Evolutionary conservation across 1,284 basidiomycete species (phyloP).

Genomic region (Takashimella tepidaria): DNA sequence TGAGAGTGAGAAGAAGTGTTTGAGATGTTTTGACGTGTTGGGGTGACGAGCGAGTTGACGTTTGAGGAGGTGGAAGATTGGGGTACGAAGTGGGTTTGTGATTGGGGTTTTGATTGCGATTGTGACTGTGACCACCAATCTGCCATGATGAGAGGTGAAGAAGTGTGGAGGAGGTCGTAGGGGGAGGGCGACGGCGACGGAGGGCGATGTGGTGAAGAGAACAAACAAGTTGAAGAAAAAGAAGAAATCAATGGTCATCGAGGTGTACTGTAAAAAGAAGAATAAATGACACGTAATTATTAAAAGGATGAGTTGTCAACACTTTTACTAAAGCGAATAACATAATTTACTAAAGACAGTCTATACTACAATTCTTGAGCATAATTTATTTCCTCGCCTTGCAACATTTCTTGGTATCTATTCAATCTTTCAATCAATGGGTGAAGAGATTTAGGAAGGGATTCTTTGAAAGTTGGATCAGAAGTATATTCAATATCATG

Average conservation of each 20-base stretch:
- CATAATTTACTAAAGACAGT: background rate
- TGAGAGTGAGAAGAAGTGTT: conserved; percentile 7
- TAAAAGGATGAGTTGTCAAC: no score
- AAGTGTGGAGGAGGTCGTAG: conserved; percentile 1
- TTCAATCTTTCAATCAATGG: conserved; percentile 62
- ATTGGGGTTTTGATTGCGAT: background rate
- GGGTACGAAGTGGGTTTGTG: background rate
- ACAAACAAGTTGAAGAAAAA: background rate
- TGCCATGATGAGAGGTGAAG: conserved; percentile 8
- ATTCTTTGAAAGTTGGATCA: conserved; percentile 54
- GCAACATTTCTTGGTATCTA: conserved; percentile 54
- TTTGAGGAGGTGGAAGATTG: background rate
- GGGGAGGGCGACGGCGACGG: no score
- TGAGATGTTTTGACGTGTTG: conserved; percentile 8
- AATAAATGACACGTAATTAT: no score
- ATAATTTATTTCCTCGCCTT: conserved; percentile 53
- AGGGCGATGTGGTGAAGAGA: background rate
- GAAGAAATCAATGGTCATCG: no score
- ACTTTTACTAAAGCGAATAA: no score
- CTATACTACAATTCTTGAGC: conserved; percentile 46
- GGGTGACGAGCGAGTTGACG: conserved; percentile 1
- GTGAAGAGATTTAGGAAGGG: conserved; percentile 52
- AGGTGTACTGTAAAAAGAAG: no score
- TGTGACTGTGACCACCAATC: conserved; percentile 23
- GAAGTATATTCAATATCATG: conserved; percentile 58